Percentiles rank a stretch among this genome's conserved stretches.
Conservation (phyloP, 1,139 yeast species). For the Candida albicans region DNA sequence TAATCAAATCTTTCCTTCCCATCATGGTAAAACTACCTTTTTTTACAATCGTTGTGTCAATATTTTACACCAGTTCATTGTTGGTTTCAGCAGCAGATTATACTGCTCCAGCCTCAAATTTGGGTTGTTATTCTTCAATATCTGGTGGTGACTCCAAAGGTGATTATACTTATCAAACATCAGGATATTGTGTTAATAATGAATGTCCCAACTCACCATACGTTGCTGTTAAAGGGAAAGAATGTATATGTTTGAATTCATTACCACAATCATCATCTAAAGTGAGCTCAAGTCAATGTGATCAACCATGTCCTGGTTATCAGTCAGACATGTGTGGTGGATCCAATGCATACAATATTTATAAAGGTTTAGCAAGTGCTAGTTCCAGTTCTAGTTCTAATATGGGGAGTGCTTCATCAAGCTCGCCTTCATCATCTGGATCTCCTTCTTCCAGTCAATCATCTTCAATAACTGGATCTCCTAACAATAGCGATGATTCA, state of each 20-base stretch:
- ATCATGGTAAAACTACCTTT: constrained; percentile 4
- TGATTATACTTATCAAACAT: constrained; percentile 47
- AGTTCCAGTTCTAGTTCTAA: background rate
- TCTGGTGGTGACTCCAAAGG: constrained; percentile 33
- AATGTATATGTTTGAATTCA: constrained; percentile 65
- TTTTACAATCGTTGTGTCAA: background rate
- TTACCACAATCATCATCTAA: constrained; percentile 45
- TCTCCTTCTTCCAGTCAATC: constrained; percentile 1
- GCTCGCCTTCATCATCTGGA: constrained; percentile 9
- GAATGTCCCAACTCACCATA: constrained; percentile 52
- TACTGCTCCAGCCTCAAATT: constrained; percentile 7
- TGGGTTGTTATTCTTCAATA: constrained; percentile 37
- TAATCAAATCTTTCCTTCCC: too few species aligned
- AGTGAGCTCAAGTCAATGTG: constrained; percentile 35
- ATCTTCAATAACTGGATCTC: constrained; percentile 23
- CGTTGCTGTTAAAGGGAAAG: constrained; percentile 59
- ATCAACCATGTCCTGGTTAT: constrained; percentile 52
- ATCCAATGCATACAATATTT: constrained; percentile 38
- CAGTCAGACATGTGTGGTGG: constrained; percentile 61
- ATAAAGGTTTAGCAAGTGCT: constrained; percentile 22
- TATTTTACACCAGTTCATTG: background rate
- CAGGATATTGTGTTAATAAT: constrained; percentile 43
- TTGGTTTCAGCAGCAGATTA: constrained; percentile 5
- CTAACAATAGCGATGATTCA: constrained; percentile 1
- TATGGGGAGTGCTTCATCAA: too few species aligned